Base-by-base conservation (phyloP, 768 basidiomycete species). In the Lentinula guzmanii region DNA sequence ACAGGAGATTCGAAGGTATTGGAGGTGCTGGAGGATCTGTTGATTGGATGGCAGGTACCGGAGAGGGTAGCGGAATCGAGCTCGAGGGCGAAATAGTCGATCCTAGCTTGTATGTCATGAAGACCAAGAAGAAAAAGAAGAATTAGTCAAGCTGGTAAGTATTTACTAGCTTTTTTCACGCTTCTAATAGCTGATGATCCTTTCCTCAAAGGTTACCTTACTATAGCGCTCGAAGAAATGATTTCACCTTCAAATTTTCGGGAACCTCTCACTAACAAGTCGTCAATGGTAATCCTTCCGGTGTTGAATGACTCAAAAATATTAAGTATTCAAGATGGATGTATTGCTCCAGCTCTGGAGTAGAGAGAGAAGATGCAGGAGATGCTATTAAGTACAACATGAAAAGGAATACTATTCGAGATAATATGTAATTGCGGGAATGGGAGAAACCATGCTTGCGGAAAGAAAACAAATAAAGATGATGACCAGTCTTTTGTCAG, bases 1-100 rank as follows among this genome's bases (percentile, higher is more conserved):
- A 79, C 71, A 81, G 83, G 68, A 81, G 79, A 63, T 95, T 94
- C 68, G 89, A 81, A 58, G 79, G 76, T 2, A 69, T 82, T 42
- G 77, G 70, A 15, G 70, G 65, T 24, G 74, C 74, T 2, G 67
- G 71, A 51, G 71, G 71, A 64, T 59, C 71, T 28, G 66, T 70
- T 16, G 71, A 74, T 61, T 76, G 72, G 74, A 74, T 76, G 74
- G 72, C 71, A n/a, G 71, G 68, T 31, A 43, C 51, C 5, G 53
- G 46, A 28, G 51, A 55, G 43, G 62, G 61, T 16, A 56, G 37
- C 7, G 31, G 58, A 37, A 45, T 59, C 10, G 50, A 51, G 34
- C 50, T 52, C 37, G 52, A 57, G 43, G 64, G 64, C 21, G 52
- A 65, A 41, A 42, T 65, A 11, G 64, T 65, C 16, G 64, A 65